Evolutionary conservation across 2,329 filamentous ascomycete genomes (phyloP).

Genomic region (Cladosporium sp.): DNA sequence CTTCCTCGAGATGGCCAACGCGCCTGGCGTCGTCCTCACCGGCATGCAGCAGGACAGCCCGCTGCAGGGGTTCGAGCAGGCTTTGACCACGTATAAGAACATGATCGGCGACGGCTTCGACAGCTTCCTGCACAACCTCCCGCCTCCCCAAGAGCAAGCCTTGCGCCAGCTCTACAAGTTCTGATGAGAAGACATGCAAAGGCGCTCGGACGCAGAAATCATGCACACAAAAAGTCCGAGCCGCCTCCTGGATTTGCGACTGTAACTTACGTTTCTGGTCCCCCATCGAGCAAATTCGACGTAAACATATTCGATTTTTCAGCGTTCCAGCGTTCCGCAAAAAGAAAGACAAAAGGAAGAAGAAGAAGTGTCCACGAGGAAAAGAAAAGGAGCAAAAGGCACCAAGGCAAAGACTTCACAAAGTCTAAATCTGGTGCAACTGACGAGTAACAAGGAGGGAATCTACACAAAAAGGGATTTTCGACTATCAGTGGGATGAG

Average conservation of each 20-base stretch:
- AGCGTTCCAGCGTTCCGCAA: slow-evolving; percentile 11
- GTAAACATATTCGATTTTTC: background rate
- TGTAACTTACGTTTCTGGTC: background rate
- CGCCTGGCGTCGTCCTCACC: slow-evolving; percentile 52
- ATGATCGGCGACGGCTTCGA: slow-evolving; percentile 52
- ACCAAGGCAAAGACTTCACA: too few relatives aligned
- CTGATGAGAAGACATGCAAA: slow-evolving; percentile 19
- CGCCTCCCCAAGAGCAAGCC: slow-evolving; percentile 39
- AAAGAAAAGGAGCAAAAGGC: background rate
- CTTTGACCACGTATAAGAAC: slow-evolving; percentile 50
- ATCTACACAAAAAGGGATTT: too few relatives aligned
- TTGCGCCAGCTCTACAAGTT: slow-evolving; percentile 41
- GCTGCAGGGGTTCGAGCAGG: slow-evolving; percentile 66
- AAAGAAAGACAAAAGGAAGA: background rate
- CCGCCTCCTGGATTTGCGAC: background rate
- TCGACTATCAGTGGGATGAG: too few relatives aligned
- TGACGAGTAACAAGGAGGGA: background rate
- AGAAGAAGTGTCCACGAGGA: background rate
- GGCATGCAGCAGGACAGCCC: slow-evolving; percentile 59
- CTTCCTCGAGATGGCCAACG: slow-evolving; percentile 78
- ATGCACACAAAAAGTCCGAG: too few relatives aligned
- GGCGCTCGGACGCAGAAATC: background rate
- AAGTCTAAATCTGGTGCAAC: too few relatives aligned
- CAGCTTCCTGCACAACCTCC: slow-evolving; percentile 45
- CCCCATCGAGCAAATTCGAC: background rate